Evolutionary conservation across 208 protist species (phyloP).

Genomic region (Naegleria lovaniensis): DNA sequence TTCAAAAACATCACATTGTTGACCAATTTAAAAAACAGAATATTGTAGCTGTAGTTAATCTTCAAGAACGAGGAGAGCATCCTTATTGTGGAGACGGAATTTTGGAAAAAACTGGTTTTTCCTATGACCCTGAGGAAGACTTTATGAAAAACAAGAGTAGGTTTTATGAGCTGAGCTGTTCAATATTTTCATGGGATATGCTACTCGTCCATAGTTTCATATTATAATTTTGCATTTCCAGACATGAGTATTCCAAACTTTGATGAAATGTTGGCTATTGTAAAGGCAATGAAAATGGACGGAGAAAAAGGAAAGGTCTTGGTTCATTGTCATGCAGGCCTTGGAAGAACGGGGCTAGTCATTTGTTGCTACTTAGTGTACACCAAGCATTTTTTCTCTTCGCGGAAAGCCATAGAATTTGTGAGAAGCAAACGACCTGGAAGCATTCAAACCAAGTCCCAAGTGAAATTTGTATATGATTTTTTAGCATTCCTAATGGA

Average conservation of each 20-base stretch:
- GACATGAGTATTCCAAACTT: constrained; percentile 78
- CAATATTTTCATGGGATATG: neutral
- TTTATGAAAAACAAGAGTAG: constrained; percentile 64
- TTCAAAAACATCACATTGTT: constrained; percentile 71
- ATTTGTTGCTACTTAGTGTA: constrained; percentile 81
- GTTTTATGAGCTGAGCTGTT: neutral
- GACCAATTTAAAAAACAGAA: constrained; percentile 64
- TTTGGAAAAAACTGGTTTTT: constrained; percentile 71
- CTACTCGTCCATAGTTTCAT: constrained; percentile 47
- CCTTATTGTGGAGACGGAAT: constrained; percentile 68
- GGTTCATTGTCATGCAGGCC: constrained; percentile 80
- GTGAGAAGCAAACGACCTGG: constrained; percentile 61
- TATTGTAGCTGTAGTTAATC: constrained; percentile 72
- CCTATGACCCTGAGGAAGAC: constrained; percentile 71
- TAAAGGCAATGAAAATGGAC: constrained; percentile 79
- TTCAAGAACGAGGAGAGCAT: constrained; percentile 80
- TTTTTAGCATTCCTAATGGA: constrained; percentile 47
- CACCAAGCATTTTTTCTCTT: constrained; percentile 57
- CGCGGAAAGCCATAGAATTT: constrained; percentile 60
- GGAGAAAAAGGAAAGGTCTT: constrained; percentile 71
- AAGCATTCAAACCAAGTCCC: constrained; percentile 70
- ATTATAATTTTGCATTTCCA: constrained; percentile 78
- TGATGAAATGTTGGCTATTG: constrained; percentile 71
- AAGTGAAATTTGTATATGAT: constrained; percentile 68
- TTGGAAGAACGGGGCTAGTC: constrained; percentile 76